A percentile compares a stretch with the other conserved stretches of the same genome.
phyloP scores from a whole-genome alignment of 2,329 filamentous ascomycete species.

The Diplodia corticola region DNA sequence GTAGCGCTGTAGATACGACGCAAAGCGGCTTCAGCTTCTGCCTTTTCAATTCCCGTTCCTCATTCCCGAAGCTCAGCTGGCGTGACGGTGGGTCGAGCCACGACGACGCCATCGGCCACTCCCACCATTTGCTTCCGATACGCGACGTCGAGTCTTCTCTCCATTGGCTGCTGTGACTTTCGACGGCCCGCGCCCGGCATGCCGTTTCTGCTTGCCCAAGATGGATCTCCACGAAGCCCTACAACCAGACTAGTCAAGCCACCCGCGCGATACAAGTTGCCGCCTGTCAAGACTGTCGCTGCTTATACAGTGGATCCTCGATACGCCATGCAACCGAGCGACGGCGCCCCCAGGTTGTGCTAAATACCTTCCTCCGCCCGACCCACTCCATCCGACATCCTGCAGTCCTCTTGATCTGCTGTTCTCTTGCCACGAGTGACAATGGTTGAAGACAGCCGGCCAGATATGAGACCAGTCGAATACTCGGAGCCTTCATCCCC shows the following conservation, averaged over 20 bases:
- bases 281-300: not conserved
- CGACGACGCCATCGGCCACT: conserved; percentile 7
- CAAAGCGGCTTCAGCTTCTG: not conserved
- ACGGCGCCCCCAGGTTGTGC: not conserved
- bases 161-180: not conserved
- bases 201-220: conserved; percentile 5
- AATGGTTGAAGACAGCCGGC: not conserved
- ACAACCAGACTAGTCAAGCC: not conserved
- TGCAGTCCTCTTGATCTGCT: too few relatives aligned
- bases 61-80: conserved; percentile 17
- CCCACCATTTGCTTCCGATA: not conserved
- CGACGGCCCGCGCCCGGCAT: conserved; percentile 1
- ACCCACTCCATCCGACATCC: too few relatives aligned
- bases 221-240: not conserved
- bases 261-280: conserved; percentile 21
- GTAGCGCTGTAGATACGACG: not conserved
- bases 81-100: conserved; percentile 23
- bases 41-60: conserved; percentile 16
- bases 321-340: not conserved
- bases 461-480: not conserved
- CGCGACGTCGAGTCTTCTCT: not conserved
- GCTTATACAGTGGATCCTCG: conserved; percentile 8
- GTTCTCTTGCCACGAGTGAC: too few relatives aligned
- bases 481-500: not conserved
- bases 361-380: not conserved